Conservation (phyloP, 148 eudicot species). For the Oxyria digyna region DNA sequence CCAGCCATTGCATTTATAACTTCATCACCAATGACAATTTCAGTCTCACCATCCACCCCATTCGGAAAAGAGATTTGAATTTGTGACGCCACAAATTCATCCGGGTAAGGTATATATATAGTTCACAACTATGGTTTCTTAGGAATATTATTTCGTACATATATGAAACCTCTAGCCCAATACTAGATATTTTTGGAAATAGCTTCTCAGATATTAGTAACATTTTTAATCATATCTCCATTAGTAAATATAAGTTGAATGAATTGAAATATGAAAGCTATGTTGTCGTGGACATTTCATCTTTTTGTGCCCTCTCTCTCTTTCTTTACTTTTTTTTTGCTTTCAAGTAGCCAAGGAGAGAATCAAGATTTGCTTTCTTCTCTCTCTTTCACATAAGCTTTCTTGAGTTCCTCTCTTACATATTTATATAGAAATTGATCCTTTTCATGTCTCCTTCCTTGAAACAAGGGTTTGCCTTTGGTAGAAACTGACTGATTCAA, state of each 20-base stretch:
- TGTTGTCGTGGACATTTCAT: background rate
- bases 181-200: background rate
- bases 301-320: background rate
- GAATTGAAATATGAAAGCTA: background rate
- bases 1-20: no score
- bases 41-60: no score
- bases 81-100: no score
- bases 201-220: background rate
- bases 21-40: no score
- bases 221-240: background rate
- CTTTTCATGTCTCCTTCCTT: constrained; percentile 10
- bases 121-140: no score
- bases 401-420: background rate
- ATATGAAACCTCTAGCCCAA: no score
- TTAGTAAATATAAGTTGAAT: background rate
- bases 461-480: constrained; percentile 9
- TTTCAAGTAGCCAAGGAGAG: background rate
- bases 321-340: background rate
- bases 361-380: background rate
- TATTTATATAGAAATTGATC: background rate
- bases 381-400: background rate
- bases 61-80: no score
- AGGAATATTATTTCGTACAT: no score
- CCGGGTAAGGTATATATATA: no score
- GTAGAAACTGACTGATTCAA: background rate